Base-by-base conservation (phyloP, 139 green algal genomes). In the Bryopsis sp. region DNA sequence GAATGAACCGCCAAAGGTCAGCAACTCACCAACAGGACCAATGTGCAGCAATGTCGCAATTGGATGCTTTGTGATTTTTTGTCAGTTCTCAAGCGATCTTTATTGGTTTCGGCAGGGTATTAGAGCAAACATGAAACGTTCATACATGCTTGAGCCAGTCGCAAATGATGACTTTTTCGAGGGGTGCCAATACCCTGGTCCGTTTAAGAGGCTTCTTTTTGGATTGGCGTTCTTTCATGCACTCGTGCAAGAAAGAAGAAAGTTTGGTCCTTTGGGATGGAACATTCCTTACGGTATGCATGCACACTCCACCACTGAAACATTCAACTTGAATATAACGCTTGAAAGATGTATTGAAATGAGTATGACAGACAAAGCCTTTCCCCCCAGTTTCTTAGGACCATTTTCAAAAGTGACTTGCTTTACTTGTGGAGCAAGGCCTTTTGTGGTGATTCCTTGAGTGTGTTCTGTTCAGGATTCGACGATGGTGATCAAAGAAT, bases 251-350 rank as follows among this genome's bases (percentile, higher is more conserved):
- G 88, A 96, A 76, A 78, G 89, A 1, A 77, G 89, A 54, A 96
- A 96, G 82, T 96, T 95, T 67, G 85, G 89, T 67, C 92, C 92
- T 76, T 81, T 96, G 54, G 89, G 89, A 26, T 94, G 85, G 88
- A 96, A 96, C 70, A 88, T 96, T 57, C 76, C 85, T 3, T 95
- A 95, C 68, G 89, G 95, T 78, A n/a, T n/a, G n/a, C n/a, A n/a
- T n/a, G n/a, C n/a, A n/a, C n/a, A n/a, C n/a, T n/a, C n/a, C n/a
- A n/a, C n/a, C n/a, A n/a, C n/a, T n/a, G n/a, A n/a, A n/a, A n/a
- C n/a, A n/a, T n/a, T n/a, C n/a, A n/a, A n/a, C n/a, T n/a, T n/a
- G n/a, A n/a, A n/a, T n/a, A n/a, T n/a, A n/a, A n/a, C n/a, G n/a
- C n/a, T n/a, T n/a, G n/a, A n/a, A n/a, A n/a, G n/a, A n/a, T n/a